phyloP scores from a whole-genome alignment of 208 protist genomes.

The Wallacemonas collosoma region DNA sequence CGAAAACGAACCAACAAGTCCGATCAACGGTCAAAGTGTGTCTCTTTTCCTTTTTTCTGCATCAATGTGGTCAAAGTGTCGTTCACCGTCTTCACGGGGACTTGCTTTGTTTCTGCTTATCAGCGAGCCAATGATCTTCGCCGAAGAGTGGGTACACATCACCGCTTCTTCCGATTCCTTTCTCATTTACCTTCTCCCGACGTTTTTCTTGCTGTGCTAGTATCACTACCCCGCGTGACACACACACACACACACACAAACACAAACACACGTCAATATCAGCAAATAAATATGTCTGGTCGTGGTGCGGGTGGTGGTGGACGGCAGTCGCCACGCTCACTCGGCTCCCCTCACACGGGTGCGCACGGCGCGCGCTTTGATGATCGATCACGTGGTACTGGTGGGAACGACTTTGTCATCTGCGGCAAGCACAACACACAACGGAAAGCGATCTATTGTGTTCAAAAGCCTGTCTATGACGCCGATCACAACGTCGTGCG shows the following conservation, averaged over 20 bases:
- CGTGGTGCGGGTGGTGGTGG: conserved; percentile 2
- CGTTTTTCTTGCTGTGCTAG: not conserved
- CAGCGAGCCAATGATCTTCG: too few relatives aligned
- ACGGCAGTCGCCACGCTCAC: not conserved
- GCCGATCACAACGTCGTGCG: conserved; percentile 67
- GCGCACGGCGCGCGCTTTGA: not conserved
- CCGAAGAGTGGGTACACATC: too few relatives aligned
- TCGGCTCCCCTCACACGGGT: not conserved
- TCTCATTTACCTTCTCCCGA: not conserved
- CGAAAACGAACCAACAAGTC: not conserved
- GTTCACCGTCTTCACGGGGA: too few relatives aligned
- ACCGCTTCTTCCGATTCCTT: not conserved
- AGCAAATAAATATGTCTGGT: not conserved
- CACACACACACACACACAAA: conserved; percentile 7
- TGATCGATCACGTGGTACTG: not conserved
- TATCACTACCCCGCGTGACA: not conserved
- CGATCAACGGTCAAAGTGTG: not conserved
- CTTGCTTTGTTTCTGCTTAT: not conserved
- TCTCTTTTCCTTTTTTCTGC: conserved; percentile 7
- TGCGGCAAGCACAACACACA: conserved; percentile 55
- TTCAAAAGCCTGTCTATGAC: conserved; percentile 50
- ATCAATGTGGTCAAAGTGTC: not conserved
- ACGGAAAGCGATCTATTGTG: conserved; percentile 56
- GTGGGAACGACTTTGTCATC: conserved; percentile 38
- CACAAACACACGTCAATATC: not conserved